A percentile compares a stretch with the other conserved stretches of the same genome.
Evolutionary conservation across 2,329 filamentous ascomycete genomes (phyloP).

Genomic region (Scytalidium sp.): DNA sequence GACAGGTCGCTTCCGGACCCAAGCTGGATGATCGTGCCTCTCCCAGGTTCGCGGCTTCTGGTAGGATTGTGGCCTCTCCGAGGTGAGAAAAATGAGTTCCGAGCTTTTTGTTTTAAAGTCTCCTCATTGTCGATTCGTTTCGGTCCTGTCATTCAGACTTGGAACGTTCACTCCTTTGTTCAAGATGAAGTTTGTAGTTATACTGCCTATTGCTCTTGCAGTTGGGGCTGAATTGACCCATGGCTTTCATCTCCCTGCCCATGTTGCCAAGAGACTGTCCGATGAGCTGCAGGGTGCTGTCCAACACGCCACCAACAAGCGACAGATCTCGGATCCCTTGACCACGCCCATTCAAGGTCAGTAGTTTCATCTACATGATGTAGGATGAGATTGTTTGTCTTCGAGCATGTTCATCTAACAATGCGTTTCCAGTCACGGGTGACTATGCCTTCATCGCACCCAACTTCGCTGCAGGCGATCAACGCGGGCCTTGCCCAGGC

Average conservation of each 20-base stretch:
- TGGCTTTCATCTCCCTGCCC: not conserved
- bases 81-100: too few relatives aligned
- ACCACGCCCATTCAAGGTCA: constrained; percentile 8
- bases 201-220: not conserved
- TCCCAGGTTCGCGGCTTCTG: not conserved
- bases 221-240: not conserved
- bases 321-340: constrained; percentile 6
- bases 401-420: too few relatives aligned
- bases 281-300: too few relatives aligned
- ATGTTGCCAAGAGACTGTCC: not conserved
- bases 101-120: not conserved
- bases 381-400: too few relatives aligned
- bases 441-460: not conserved
- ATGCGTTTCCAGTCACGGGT: too few relatives aligned
- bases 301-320: not conserved
- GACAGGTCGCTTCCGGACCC: too few relatives aligned
- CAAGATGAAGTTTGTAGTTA: not conserved
- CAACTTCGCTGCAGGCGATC: constrained; percentile 23
- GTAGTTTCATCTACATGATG: too few relatives aligned
- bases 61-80: too few relatives aligned
- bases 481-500: constrained; percentile 38
- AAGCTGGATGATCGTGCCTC: not conserved
- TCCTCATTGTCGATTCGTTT: too few relatives aligned
- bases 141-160: not conserved
- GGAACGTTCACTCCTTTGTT: not conserved